A percentile compares a stretch with the other conserved stretches of the same genome.
phyloP scores from a whole-genome alignment of 768 basidiomycete genomes.

The Tylopilus cervinicoccineus region DNA sequence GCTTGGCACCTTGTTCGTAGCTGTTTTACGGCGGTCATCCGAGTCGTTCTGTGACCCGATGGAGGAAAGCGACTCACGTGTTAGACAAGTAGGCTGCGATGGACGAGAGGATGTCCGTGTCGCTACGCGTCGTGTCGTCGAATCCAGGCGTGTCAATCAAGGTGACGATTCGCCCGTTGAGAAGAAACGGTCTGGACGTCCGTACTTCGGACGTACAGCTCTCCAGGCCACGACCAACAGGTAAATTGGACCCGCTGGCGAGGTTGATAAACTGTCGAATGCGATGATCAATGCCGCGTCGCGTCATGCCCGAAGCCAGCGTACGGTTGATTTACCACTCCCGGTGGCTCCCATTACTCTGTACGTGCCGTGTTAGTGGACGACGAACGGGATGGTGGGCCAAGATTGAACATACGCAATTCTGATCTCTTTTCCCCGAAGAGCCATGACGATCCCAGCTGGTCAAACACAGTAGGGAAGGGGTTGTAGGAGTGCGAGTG shows the following conservation, averaged over 20 bases:
- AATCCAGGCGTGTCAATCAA: constrained; percentile 63
- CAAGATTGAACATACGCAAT: constrained; percentile 30
- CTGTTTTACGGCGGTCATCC: constrained; percentile 7
- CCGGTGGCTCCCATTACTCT: constrained; percentile 35
- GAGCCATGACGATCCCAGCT: constrained; percentile 19
- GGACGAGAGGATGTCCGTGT: constrained; percentile 47
- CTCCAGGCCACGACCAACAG: constrained; percentile 42
- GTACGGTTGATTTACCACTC: constrained; percentile 36
- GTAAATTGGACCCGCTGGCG: constrained; percentile 45
- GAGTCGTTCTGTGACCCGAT: background rate
- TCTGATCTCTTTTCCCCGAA: constrained; percentile 27
- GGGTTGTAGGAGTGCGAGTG: background rate
- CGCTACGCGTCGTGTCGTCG: constrained; percentile 48
- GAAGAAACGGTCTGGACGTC: constrained; percentile 39
- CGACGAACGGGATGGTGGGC: background rate
- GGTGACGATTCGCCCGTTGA: constrained; percentile 42
- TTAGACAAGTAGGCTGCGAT: constrained; percentile 41
- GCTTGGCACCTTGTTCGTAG: constrained; percentile 34
- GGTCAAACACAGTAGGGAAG: background rate
- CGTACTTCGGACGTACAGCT: constrained; percentile 51
- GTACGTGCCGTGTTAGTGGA: constrained; percentile 9
- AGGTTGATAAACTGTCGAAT: constrained; percentile 48
- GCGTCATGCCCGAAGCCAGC: background rate
- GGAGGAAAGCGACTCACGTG: constrained; percentile 19
- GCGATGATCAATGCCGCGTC: constrained; percentile 1